These are phyloP conservation scores for Trichoderma gracile DNA, from an alignment of 2,329 filamentous ascomycete species.

Conservation along the genomic window DNA sequence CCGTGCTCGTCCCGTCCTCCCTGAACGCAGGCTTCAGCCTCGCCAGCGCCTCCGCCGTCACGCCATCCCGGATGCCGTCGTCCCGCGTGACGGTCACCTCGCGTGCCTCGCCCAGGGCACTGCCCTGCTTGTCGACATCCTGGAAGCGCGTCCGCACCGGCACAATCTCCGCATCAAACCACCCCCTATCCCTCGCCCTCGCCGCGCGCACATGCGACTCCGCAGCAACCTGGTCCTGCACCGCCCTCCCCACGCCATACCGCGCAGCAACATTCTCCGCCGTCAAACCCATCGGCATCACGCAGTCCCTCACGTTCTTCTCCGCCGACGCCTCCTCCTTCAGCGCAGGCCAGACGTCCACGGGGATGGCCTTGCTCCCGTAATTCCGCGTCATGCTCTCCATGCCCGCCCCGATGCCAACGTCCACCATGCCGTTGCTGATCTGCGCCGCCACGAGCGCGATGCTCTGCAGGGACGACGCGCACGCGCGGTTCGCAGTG, in stretches of 20 bases:
- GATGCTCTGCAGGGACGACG: conserved; percentile 74
- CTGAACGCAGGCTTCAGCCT: conserved; percentile 86
- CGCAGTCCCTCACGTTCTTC: conserved; percentile 76
- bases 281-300: conserved; percentile 93
- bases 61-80: conserved; percentile 75
- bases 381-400: conserved; percentile 97
- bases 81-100: conserved; percentile 71
- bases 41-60: conserved; percentile 68
- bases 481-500: conserved; percentile 87
- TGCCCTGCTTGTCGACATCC: conserved; percentile 61
- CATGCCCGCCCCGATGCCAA: conserved; percentile 85
- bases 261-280: conserved; percentile 82
- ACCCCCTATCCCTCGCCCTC: conserved; percentile 65
- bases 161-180: conserved; percentile 77
- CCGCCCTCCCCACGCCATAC: conserved; percentile 70
- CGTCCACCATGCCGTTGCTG: conserved; percentile 68
- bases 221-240: conserved; percentile 83
- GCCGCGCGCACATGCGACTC: conserved; percentile 73
- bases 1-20: conserved; percentile 72
- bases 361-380: conserved; percentile 78
- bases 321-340: conserved; percentile 60
- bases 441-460: conserved; percentile 74
- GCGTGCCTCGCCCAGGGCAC: conserved; percentile 57
- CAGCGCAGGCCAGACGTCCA: conserved; percentile 74
- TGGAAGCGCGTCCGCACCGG: conserved; percentile 72